These are phyloP conservation scores for Peniophora sp. DNA, from an alignment of 1,284 basidiomycete genomes.

Conservation along the genomic window DNA sequence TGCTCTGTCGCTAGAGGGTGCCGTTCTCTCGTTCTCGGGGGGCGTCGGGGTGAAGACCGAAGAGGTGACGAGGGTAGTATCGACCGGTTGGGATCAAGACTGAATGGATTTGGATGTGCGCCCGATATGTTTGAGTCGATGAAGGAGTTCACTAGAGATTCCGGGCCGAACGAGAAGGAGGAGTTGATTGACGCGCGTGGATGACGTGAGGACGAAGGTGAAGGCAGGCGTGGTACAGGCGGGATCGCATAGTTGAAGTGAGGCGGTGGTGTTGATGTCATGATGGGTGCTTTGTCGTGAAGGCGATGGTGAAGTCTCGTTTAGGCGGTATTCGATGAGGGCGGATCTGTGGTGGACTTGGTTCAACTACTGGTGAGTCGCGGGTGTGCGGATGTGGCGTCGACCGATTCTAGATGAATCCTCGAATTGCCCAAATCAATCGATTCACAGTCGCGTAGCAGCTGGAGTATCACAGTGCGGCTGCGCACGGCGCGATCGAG, in stretches of 20 bases:
- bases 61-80: constrained; percentile 62
- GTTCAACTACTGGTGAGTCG: too few species aligned
- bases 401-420: too few species aligned
- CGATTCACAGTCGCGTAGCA: too few species aligned
- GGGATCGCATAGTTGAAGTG: constrained; percentile 28
- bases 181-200: constrained; percentile 62
- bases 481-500: too few species aligned
- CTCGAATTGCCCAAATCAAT: too few species aligned
- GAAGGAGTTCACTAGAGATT: constrained; percentile 61
- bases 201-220: constrained; percentile 40
- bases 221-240: constrained; percentile 21
- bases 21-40: constrained; percentile 37
- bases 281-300: too few species aligned
- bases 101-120: constrained; percentile 44
- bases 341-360: too few species aligned
- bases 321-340: too few species aligned
- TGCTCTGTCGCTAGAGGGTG: constrained; percentile 73
- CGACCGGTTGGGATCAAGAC: constrained; percentile 70
- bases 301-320: too few species aligned
- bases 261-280: constrained; percentile 24
- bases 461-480: constrained; percentile 1
- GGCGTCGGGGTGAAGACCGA: constrained; percentile 45
- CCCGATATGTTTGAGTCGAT: constrained; percentile 50
- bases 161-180: constrained; percentile 77
- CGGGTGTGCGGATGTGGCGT: too few species aligned